Evolutionary conservation across 2,329 filamentous ascomycete species (phyloP).

Genomic region (Hypoxylon sp.): DNA sequence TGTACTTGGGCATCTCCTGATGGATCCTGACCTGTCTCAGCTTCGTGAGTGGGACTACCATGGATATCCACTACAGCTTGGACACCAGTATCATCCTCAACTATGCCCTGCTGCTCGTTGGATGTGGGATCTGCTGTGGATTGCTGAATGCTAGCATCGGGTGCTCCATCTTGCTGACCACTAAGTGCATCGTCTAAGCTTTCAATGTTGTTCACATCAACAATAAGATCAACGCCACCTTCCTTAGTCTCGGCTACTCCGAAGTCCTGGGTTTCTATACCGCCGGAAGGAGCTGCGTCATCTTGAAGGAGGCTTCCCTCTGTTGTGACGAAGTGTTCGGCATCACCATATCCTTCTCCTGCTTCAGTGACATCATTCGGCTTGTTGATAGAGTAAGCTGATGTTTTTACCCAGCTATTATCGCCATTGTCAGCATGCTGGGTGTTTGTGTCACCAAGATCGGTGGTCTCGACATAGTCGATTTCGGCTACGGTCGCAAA

Average conservation of each 20-base stretch:
- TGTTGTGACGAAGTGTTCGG: slow-evolving; percentile 4
- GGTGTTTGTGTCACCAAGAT: slow-evolving; percentile 25
- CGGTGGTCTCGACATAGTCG: slow-evolving; percentile 37
- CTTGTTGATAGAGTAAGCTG: slow-evolving; percentile 14
- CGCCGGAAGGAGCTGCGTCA: background rate
- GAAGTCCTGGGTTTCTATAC: slow-evolving; percentile 23
- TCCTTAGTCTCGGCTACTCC: slow-evolving; percentile 3
- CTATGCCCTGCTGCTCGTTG: background rate
- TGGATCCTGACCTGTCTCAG: slow-evolving; percentile 7
- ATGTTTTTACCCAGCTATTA: slow-evolving; percentile 30
- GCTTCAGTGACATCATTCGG: slow-evolving; percentile 6
- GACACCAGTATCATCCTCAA: slow-evolving; percentile 1
- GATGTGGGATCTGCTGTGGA: background rate
- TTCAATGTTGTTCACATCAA: background rate
- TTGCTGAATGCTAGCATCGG: slow-evolving; percentile 1
- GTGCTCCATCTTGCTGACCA: slow-evolving; percentile 5
- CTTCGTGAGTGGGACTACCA: slow-evolving; percentile 5
- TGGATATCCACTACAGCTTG: slow-evolving; percentile 10
- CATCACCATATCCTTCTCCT: slow-evolving; percentile 22
- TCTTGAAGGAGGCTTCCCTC: slow-evolving; percentile 10
- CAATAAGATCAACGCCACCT: background rate
- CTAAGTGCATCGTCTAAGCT: background rate
- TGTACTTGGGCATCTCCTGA: slow-evolving; percentile 12
- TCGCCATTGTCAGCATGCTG: slow-evolving; percentile 20
- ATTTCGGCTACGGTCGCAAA: slow-evolving; percentile 37